These are phyloP conservation scores for Stropharia rugosoannulata DNA, from an alignment of 768 basidiomycete genomes.

Conservation along the genomic window DNA sequence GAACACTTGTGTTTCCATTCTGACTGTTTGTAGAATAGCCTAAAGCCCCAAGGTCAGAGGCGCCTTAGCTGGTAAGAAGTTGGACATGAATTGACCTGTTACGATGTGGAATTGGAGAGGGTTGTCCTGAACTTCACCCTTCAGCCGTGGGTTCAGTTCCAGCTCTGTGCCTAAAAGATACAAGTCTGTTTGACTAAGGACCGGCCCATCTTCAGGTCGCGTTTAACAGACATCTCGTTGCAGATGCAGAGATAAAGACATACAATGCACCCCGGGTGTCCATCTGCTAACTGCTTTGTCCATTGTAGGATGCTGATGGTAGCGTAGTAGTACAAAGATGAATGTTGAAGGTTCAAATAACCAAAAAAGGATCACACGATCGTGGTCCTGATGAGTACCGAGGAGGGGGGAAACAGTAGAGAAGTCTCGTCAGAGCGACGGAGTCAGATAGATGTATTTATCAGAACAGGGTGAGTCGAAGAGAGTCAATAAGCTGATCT, in stretches of 20 bases:
- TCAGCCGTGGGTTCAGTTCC: conserved; percentile 73
- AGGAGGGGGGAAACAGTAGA: not conserved
- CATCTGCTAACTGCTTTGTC: conserved; percentile 34
- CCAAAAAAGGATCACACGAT: not conserved
- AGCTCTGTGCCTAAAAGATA: conserved; percentile 73
- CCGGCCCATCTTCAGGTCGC: conserved; percentile 62
- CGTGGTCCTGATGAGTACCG: not conserved
- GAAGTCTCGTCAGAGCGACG: not conserved
- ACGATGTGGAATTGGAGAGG: conserved; percentile 73
- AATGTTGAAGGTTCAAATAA: not conserved
- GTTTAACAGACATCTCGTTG: not conserved
- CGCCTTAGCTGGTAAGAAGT: not conserved
- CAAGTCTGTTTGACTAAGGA: conserved; percentile 77
- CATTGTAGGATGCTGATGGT: conserved; percentile 4
- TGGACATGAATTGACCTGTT: conserved; percentile 44
- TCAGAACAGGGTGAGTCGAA: conserved; percentile 3
- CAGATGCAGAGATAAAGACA: conserved; percentile 14
- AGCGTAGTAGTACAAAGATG: not conserved
- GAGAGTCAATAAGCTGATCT: conserved; percentile 7
- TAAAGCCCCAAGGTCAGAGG: not conserved
- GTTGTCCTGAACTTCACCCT: conserved; percentile 44
- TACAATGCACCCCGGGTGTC: conserved; percentile 43
- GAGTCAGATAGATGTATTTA: conserved; percentile 1
- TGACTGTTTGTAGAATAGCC: conserved; percentile 1
- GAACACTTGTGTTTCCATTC: conserved; percentile 11